phyloP scores from a whole-genome alignment of 768 basidiomycete species.

The Amanita molliuscula region DNA sequence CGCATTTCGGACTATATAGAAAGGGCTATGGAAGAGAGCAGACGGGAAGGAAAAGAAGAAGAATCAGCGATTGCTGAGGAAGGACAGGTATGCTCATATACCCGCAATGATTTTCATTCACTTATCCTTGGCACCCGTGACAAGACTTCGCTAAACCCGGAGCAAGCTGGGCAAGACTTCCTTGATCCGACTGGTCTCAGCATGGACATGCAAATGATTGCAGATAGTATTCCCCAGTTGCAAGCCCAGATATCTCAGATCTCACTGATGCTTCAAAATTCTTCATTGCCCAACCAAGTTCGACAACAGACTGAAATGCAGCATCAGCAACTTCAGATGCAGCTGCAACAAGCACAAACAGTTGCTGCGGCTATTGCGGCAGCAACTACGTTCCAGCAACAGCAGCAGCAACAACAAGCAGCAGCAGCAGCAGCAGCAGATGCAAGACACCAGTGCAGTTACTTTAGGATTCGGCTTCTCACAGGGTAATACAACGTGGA shows the following conservation, averaged over 20 bases:
- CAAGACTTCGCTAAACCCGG: not conserved
- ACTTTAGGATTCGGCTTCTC: conserved; percentile 31
- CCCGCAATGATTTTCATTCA: not conserved
- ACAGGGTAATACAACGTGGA: conserved; percentile 13
- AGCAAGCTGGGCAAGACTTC: conserved; percentile 43
- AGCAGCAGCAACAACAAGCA: conserved; percentile 35
- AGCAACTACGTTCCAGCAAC: conserved; percentile 44
- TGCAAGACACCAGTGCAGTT: conserved; percentile 25
- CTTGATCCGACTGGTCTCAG: conserved; percentile 61
- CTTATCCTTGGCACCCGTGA: not conserved
- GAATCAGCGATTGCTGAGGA: conserved; percentile 12
- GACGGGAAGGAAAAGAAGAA: conserved; percentile 48
- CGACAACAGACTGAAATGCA: conserved; percentile 79
- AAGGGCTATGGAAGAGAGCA: conserved; percentile 68
- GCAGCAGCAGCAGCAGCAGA: conserved; percentile 17
- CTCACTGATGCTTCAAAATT: conserved; percentile 71
- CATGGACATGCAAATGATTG: conserved; percentile 62
- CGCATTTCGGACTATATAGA: conserved; percentile 79
- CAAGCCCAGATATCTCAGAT: conserved; percentile 83
- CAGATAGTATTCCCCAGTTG: conserved; percentile 68
- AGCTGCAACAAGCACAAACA: conserved; percentile 71
- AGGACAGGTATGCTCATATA: conserved; percentile 25
- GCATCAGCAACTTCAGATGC: conserved; percentile 69
- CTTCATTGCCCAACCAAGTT: conserved; percentile 57
- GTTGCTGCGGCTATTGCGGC: conserved; percentile 56